Percentiles rank a stretch among this genome's conserved stretches.
Conservation (phyloP, 1,284 basidiomycete species). For the Rhodotorula sp. region DNA sequence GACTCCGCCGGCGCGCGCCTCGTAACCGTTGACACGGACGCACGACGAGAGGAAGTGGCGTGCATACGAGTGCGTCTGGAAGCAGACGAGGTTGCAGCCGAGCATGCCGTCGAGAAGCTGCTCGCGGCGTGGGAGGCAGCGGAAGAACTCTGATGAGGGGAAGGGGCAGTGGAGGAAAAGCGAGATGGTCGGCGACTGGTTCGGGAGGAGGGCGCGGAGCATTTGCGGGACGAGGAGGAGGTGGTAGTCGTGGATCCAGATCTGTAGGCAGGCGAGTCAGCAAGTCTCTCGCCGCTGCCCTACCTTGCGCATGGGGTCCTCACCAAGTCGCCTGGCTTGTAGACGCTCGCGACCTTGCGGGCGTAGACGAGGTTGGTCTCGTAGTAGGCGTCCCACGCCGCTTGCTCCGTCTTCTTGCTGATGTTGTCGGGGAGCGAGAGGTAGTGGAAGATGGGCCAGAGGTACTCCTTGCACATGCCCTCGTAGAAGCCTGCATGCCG, state of each 20-base stretch:
- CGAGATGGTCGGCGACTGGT: constrained; percentile 67
- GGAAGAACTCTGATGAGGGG: constrained; percentile 93
- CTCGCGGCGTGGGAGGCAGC: constrained; percentile 85
- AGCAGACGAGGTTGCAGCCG: constrained; percentile 91
- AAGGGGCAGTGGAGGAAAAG: constrained; percentile 97
- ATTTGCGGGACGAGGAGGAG: constrained; percentile 84
- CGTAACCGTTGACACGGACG: constrained; percentile 93
- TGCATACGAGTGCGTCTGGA: constrained; percentile 92
- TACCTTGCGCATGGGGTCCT: background rate
- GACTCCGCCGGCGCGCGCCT: constrained; percentile 75
- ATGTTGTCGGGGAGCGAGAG: constrained; percentile 61
- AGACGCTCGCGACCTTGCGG: constrained; percentile 67
- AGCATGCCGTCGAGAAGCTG: constrained; percentile 98
- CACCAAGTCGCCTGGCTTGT: constrained; percentile 77
- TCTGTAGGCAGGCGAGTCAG: constrained; percentile 49
- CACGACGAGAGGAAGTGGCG: constrained; percentile 93
- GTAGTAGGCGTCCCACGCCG: constrained; percentile 78
- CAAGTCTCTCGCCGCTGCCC: constrained; percentile 60
- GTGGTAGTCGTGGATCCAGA: constrained; percentile 64
- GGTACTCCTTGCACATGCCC: constrained; percentile 81
- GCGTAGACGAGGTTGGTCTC: constrained; percentile 85
- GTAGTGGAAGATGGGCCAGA: constrained; percentile 99
- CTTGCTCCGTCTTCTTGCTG: constrained; percentile 69
- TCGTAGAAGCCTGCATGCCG: constrained; percentile 44
- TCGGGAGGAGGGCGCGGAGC: constrained; percentile 71